A percentile compares a stretch with the other conserved stretches of the same genome.
Evolutionary conservation across 176 grass and related monocot species (phyloP).

Genomic region (Zea luxurians): DNA sequence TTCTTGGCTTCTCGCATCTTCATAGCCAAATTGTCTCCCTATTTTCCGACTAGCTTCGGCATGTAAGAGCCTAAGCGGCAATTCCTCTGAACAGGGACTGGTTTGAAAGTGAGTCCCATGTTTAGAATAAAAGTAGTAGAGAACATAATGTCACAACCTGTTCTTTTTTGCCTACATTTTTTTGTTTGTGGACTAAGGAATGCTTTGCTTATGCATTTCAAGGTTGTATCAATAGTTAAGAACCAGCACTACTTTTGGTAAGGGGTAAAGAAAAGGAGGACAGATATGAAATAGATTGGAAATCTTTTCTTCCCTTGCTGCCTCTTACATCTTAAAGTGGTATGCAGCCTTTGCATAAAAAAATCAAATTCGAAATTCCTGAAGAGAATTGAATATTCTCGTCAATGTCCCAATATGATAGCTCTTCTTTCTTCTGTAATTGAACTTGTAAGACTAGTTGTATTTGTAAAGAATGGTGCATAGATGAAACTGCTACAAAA

Average conservation of each 20-base stretch:
- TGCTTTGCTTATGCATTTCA: not conserved
- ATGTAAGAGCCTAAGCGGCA: not conserved
- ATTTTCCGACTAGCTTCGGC: not conserved
- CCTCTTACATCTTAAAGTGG: slow-evolving; percentile 24
- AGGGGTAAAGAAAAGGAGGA: not conserved
- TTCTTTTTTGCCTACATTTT: not conserved
- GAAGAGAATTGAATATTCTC: not conserved
- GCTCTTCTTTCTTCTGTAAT: not conserved
- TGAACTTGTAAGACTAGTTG: not conserved
- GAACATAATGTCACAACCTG: not conserved
- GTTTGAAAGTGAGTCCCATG: not conserved
- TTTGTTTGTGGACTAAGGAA: slow-evolving; percentile 1
- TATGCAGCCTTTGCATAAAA: slow-evolving; percentile 4
- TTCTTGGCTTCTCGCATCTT: slow-evolving; percentile 14
- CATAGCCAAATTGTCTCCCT: not conserved
- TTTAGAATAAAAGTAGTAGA: slow-evolving; percentile 14
- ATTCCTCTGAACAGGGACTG: slow-evolving; percentile 12
- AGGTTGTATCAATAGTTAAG: not conserved
- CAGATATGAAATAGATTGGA: not conserved
- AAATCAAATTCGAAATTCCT: not conserved
- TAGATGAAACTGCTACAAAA: slow-evolving; percentile 1
- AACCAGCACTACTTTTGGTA: not conserved
- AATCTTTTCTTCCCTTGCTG: not conserved
- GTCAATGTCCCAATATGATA: not conserved
- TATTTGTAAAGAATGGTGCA: not conserved